Conservation (phyloP, 768 basidiomycete species). For the Agaricus blazei region DNA sequence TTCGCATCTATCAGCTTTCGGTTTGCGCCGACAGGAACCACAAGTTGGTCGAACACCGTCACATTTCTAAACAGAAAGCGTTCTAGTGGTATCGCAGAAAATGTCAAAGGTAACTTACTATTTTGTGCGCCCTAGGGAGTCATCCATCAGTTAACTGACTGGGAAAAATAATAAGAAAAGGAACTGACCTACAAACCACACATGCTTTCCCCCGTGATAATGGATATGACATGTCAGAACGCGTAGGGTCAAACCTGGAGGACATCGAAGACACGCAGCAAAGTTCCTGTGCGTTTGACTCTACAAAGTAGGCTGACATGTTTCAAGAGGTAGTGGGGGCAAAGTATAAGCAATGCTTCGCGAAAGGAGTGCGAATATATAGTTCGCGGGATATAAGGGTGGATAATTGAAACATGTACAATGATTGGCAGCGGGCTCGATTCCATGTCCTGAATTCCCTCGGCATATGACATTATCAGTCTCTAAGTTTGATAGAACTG, state of each 20-base stretch:
- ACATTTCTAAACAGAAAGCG: slow-evolving; percentile 40
- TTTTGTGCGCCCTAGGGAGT: slow-evolving; percentile 39
- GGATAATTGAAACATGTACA: no score
- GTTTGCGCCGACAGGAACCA: slow-evolving; percentile 53
- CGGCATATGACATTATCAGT: no score
- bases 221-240: slow-evolving; percentile 31
- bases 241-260: slow-evolving; percentile 22
- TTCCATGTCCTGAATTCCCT: no score
- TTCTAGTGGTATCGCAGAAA: not conserved
- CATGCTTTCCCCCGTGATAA: slow-evolving; percentile 50
- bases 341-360: slow-evolving; percentile 8
- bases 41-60: slow-evolving; percentile 62
- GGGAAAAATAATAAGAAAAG: not conserved
- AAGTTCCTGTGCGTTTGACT: slow-evolving; percentile 24
- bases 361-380: slow-evolving; percentile 27
- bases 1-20: slow-evolving; percentile 65
- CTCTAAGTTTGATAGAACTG: no score
- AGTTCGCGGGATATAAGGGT: slow-evolving; percentile 11
- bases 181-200: slow-evolving; percentile 44
- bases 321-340: slow-evolving; percentile 31
- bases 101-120: slow-evolving; percentile 26
- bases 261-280: slow-evolving; percentile 15
- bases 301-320: slow-evolving; percentile 12
- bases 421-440: no score
- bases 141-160: slow-evolving; percentile 4